Conservation (phyloP, 306 rosid species). For the Astragalus membranaceus region DNA sequence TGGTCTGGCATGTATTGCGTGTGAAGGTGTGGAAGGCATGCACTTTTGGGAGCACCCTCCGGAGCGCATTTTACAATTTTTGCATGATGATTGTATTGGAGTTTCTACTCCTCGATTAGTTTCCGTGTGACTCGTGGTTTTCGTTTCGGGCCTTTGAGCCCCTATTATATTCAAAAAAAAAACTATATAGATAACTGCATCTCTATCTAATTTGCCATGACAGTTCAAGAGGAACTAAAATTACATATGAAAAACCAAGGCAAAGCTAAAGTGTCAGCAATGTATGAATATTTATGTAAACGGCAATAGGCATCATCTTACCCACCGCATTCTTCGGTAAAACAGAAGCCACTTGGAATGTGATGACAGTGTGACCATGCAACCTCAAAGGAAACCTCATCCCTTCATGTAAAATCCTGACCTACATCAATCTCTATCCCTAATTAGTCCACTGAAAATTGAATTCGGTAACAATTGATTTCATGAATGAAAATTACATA, state of each 20-base stretch:
- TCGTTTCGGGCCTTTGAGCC: too few species aligned
- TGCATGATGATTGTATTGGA: too few species aligned
- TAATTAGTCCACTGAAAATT: background rate
- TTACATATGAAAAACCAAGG: background rate
- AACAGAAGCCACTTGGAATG: slow-evolving; percentile 64
- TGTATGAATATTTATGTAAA: background rate
- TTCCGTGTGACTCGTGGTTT: too few species aligned
- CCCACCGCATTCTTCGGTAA: slow-evolving; percentile 87
- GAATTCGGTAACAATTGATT: background rate
- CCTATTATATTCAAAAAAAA: too few species aligned
- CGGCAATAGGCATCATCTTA: slow-evolving; percentile 52
- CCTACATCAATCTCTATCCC: slow-evolving; percentile 34
- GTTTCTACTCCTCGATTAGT: too few species aligned
- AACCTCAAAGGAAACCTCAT: slow-evolving; percentile 94
- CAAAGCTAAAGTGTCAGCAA: background rate
- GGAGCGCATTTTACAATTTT: too few species aligned
- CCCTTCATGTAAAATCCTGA: slow-evolving; percentile 79
- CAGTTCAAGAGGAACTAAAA: background rate
- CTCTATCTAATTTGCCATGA: background rate
- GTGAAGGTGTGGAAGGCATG: too few species aligned
- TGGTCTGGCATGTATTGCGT: too few species aligned
- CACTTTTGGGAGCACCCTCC: too few species aligned
- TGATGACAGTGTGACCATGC: slow-evolving; percentile 68
- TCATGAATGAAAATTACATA: background rate
- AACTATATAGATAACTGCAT: background rate